Base-by-base conservation (phyloP, 2,329 filamentous ascomycete species). In the Monosporascus ibericus region DNA sequence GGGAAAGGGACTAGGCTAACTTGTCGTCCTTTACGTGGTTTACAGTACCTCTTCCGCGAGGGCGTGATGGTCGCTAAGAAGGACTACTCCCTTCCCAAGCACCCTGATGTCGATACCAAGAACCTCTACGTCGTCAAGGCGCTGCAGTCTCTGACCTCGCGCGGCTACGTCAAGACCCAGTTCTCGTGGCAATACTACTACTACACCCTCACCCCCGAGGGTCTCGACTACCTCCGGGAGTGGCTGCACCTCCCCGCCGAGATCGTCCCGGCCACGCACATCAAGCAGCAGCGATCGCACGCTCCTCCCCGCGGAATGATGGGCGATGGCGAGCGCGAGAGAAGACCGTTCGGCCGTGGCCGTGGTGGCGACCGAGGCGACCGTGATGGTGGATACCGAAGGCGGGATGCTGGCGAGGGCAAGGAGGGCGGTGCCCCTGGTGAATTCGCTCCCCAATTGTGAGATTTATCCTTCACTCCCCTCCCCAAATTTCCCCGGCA, bases 141-240 rank as follows among this genome's bases (percentile, higher is more conserved):
- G 71, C 87, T 86, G 80, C 94, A 99, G 84, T 99, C 94, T 63
- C 86, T 99, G 73, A 95, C 86, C 81, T 96, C 92, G 68, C 92
- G 94, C 75, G 92, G 92, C 75, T 97, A 90, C 79, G 86, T 99
- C 80, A 99, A 99, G 90, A 99, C 94, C 69, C 94, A 95, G 79
- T 99, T 99, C 88, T 96, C 91, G 65, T 96, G 91, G 91, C 91
- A 96, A 81, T 96, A 92, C 85, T 96, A 97, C 88, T 99, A 99
- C 89, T 99, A 99, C 87, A 96, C 94, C 78, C 87, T 99, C 78
- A 96, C 92, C 75, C 90, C 92, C 72, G 92, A 97, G 85, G 94
- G 94, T 80, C 92, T 99, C 75, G 92, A 97, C 83, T 99, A 99
- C 86, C 92, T 99, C 76, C 92, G 94, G 75, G 94, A 99, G 84